Evolutionary conservation across 352 stramenopile genomes (phyloP).

Genomic region (Globisporangium middletonii): DNA sequence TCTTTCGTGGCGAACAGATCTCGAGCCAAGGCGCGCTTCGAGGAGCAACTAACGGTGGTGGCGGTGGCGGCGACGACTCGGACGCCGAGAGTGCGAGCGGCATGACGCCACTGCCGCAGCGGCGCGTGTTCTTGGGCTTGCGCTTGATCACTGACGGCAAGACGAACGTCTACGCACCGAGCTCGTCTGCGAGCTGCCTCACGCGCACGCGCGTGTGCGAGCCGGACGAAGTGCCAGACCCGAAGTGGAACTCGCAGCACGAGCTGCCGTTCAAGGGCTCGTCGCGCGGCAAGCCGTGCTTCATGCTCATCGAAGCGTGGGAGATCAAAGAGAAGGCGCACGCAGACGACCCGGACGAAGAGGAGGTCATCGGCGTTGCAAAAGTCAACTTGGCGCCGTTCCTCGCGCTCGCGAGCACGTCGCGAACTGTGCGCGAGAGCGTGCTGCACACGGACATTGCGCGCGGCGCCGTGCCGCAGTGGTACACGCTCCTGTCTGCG

Average conservation of each 20-base stretch:
- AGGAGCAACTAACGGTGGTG: slow-evolving; percentile 11
- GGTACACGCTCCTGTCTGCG: slow-evolving; percentile 81
- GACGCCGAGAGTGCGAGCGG: slow-evolving; percentile 37
- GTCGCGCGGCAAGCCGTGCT: slow-evolving; percentile 71
- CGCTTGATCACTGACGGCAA: slow-evolving; percentile 78
- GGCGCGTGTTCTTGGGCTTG: slow-evolving; percentile 60
- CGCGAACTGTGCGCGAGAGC: slow-evolving; percentile 73
- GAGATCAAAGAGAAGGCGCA: slow-evolving; percentile 38
- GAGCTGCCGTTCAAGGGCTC: slow-evolving; percentile 68
- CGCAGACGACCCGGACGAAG: slow-evolving; percentile 30
- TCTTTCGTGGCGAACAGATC: slow-evolving; percentile 83
- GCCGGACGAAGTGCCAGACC: slow-evolving; percentile 43
- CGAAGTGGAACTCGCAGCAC: slow-evolving; percentile 80
- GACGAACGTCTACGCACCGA: slow-evolving; percentile 84
- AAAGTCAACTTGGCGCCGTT: slow-evolving; percentile 88
- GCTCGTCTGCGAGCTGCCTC: slow-evolving; percentile 67
- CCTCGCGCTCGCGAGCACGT: slow-evolving; percentile 74
- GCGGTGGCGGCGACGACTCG: slow-evolving; percentile 31
- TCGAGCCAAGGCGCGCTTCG: slow-evolving; percentile 39
- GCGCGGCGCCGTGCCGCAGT: slow-evolving; percentile 74
- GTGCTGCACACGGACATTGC: slow-evolving; percentile 83
- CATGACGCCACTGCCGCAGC: slow-evolving; percentile 25
- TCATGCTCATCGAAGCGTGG: slow-evolving; percentile 86
- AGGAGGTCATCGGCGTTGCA: slow-evolving; percentile 75
- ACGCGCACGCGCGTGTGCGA: slow-evolving; percentile 58